Evolutionary conservation across 495 filamentous ascomycete species (phyloP).

Genomic region (Aspergillus bertholletiae): DNA sequence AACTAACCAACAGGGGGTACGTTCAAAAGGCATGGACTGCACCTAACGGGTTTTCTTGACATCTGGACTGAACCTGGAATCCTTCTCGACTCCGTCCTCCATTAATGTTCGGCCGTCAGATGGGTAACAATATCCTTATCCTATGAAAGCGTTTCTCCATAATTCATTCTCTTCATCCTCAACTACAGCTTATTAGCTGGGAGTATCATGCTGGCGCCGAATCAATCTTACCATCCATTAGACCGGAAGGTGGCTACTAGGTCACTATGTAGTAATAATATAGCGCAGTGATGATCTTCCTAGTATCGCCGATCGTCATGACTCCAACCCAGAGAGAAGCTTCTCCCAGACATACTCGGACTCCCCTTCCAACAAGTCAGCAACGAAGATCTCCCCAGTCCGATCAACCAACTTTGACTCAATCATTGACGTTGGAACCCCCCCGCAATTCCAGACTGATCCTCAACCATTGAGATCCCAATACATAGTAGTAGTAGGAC

Average conservation of each 20-base stretch:
- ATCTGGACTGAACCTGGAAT: no score
- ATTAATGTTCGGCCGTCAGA: no score
- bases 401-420: neutral
- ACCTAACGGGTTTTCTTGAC: no score
- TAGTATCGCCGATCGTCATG: constrained; percentile 2
- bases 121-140: no score
- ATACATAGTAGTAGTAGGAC: neutral
- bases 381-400: neutral
- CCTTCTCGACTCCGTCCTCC: no score
- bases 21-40: neutral
- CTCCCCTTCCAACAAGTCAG: neutral
- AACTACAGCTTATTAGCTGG: no score
- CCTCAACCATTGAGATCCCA: neutral
- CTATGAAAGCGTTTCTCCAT: no score
- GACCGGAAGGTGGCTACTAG: no score
- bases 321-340: constrained; percentile 2
- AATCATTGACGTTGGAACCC: neutral
- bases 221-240: no score
- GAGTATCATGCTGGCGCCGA: no score
- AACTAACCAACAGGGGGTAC: neutral
- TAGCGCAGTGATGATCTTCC: neutral
- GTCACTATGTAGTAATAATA: no score
- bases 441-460: neutral
- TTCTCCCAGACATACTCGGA: constrained; percentile 1
- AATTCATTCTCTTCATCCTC: no score